Base-by-base conservation (phyloP, 2,329 filamentous ascomycete species). In the Capronia americana region DNA sequence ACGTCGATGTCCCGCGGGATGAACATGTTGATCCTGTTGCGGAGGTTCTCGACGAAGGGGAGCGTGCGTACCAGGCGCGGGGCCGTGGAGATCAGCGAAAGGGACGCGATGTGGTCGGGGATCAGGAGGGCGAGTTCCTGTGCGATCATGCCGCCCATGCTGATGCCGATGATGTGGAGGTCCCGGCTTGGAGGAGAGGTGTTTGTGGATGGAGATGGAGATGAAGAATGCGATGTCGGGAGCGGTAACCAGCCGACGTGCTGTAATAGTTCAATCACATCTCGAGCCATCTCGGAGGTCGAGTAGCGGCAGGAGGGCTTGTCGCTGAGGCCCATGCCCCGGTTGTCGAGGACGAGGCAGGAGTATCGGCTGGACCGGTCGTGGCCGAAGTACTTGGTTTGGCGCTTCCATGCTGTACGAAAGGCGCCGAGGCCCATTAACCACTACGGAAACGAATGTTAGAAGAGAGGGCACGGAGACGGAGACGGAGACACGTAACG, bases 61-160 rank as follows among this genome's bases (percentile, higher is more conserved):
- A 79, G 57, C 50, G 87, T 88, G 78, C 88, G 88, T 70, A 88
- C 84, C 65, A 90, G 82, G 38, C 77, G 76, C 4, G 87, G 85
- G 0, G 88, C 86, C 1, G 89, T 91, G 76, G 84, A 87, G 68
- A 88, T 78, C 2, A 92, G 82, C 38, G 80, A 84, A 20, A 92
- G 79, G 17, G 84, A 86, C 3, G 68, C 66, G 17, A 73, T 54
- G 17, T 63, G 53, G 3, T 64, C 11, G 2, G 75, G 74, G 41
- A 76, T 73, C 4, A 76, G 68, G 65, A 75, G 73, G 5, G 62
- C 85, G 3, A 97, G 75, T 79, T 97, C 93, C 78, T 96, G 93
- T 2, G 91, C 87, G 73, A 97, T 94, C 93, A 97, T 96, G 74
- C 93, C 92, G 69, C 92, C 92, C 85, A 96, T 91, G 66, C 89